Conservation (phyloP, 179 eudicot species). For the Vitellaria paradoxa region DNA sequence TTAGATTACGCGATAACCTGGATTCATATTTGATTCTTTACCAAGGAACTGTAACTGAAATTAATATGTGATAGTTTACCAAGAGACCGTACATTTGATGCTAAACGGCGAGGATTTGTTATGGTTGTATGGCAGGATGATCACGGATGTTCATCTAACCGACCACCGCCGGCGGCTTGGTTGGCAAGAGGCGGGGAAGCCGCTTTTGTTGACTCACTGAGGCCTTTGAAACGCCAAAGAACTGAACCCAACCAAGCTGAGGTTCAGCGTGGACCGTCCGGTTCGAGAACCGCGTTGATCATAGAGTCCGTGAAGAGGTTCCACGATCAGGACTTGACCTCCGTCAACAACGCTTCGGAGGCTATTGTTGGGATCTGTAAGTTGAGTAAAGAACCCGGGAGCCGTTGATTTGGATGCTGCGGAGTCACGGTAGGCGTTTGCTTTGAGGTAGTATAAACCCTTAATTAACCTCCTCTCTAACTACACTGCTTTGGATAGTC, state of each 20-base stretch:
- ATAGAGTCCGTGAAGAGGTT: slow-evolving; percentile 11
- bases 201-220: slow-evolving; percentile 13
- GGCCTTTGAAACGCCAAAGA: slow-evolving; percentile 24
- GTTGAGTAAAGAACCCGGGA: not conserved
- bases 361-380: slow-evolving; percentile 16
- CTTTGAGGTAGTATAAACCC: not conserved
- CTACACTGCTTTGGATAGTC: not conserved
- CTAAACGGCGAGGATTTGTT: not conserved
- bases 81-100: not conserved
- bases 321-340: not conserved
- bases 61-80: not conserved
- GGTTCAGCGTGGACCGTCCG: not conserved
- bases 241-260: not conserved
- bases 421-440: not conserved
- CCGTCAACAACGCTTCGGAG: slow-evolving; percentile 3
- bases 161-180: not conserved
- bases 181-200: not conserved
- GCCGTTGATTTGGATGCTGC: not conserved
- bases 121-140: slow-evolving; percentile 21
- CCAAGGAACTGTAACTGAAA: not conserved
- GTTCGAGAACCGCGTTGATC: slow-evolving; percentile 10
- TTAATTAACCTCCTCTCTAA: slow-evolving; percentile 2
- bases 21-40: not conserved
- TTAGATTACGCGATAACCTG: not conserved
- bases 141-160: slow-evolving; percentile 9